Evolutionary conservation across 148 eudicot species (phyloP).

Genomic region (Vaccinium corymbosum): DNA sequence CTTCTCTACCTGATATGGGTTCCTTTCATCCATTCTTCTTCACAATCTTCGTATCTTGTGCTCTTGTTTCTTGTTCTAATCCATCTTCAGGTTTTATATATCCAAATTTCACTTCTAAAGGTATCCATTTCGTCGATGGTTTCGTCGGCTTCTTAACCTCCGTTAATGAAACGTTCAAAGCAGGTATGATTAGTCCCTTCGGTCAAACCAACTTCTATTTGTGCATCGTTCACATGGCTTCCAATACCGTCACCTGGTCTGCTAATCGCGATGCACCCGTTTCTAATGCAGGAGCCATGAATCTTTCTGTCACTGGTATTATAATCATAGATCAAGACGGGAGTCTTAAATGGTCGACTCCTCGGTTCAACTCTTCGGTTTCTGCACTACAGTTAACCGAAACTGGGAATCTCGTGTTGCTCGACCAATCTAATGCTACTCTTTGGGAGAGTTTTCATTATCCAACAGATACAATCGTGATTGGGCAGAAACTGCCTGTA

Average conservation of each 20-base stretch:
- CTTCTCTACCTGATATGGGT: constrained; percentile 24
- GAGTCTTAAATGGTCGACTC: constrained; percentile 57
- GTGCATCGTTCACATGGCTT: constrained; percentile 53
- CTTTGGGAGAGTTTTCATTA: constrained; percentile 66
- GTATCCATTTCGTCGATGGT: constrained; percentile 42
- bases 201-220: constrained; percentile 47
- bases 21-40: constrained; percentile 26
- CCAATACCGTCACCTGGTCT: constrained; percentile 60
- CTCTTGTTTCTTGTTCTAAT: constrained; percentile 18
- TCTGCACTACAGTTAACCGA: constrained; percentile 47
- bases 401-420: constrained; percentile 56
- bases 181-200: constrained; percentile 52
- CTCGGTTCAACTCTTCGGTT: constrained; percentile 34
- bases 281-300: constrained; percentile 46
- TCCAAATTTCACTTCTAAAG: constrained; percentile 58
- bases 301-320: constrained; percentile 43
- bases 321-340: constrained; percentile 45
- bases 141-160: constrained; percentile 55
- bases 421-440: constrained; percentile 42
- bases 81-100: constrained; percentile 26
- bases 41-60: constrained; percentile 20
- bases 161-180: constrained; percentile 52
- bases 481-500: constrained; percentile 47
- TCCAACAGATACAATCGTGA: constrained; percentile 74
- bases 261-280: constrained; percentile 65